Evolutionary conservation across 164 flowering plant genomes (phyloP).

Genomic region (Magnolia kwangsiensis): DNA sequence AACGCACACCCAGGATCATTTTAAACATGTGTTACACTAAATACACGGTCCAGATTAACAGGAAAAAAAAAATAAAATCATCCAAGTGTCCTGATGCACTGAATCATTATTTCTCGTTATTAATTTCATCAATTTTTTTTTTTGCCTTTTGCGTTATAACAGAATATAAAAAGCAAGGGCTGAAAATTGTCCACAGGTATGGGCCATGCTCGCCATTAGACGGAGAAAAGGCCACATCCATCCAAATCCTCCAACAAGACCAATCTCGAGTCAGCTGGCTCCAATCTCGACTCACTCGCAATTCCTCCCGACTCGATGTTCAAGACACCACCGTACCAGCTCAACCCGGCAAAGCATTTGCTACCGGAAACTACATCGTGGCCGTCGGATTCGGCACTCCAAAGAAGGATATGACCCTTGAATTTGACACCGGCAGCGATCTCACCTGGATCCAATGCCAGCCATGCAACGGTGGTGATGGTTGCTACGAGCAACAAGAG

Average conservation of each 20-base stretch:
- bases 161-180: no score
- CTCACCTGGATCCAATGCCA: slow-evolving; percentile 68
- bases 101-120: no score
- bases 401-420: slow-evolving; percentile 31
- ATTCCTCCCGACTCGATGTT: background rate
- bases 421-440: slow-evolving; percentile 67
- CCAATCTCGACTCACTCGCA: slow-evolving; percentile 19
- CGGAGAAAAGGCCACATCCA: slow-evolving; percentile 7
- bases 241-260: slow-evolving; percentile 43
- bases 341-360: slow-evolving; percentile 34
- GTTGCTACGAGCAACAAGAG: slow-evolving; percentile 31
- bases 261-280: slow-evolving; percentile 46
- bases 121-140: no score
- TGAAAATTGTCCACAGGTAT: slow-evolving; percentile 28
- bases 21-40: no score
- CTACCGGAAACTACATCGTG: slow-evolving; percentile 55
- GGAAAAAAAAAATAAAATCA: no score
- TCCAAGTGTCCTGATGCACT: no score
- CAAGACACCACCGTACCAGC: slow-evolving; percentile 33
- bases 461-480: slow-evolving; percentile 30
- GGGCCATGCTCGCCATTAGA: slow-evolving; percentile 43
- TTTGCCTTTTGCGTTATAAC: no score
- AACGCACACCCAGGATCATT: no score
- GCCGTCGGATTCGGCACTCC: slow-evolving; percentile 71
- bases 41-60: no score